Base-by-base conservation (phyloP, 2,329 filamentous ascomycete genomes). In the Trichothecium sympodiale region DNA sequence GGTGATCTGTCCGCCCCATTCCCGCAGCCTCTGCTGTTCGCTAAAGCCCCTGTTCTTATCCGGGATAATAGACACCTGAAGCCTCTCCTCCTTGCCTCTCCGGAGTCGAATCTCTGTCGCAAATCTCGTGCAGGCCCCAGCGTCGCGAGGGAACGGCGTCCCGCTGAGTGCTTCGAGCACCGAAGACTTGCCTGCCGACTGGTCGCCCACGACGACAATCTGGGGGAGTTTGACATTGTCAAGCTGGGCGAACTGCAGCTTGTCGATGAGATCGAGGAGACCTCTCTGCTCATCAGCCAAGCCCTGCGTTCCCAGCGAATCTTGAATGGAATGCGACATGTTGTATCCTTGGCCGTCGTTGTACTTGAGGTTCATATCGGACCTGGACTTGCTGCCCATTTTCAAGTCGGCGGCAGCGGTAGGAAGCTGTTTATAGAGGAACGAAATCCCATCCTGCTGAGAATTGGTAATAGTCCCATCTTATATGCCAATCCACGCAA, bases 121-220 rank as follows among this genome's bases (percentile, higher is more conserved):
- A 40, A 77, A 79, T 14, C 74, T 61, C 0, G 76, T 80, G 44
- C 75, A 80, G 2, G 76, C 62, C 32, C 66, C 71, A 34, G 71
- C 71, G 41, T 73, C 71, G 37, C 69, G 60, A 0, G 74, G 76
- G 31, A 80, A 80, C 0, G 68, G 66, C 8, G 76, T 73, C 17
- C 72, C 71, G 0, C 73, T 77, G 27, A 80, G 61, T n/a, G 74
- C 73, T 46, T 78, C 74, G 3, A 80, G 63, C 2, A 77, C 71
- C 4, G 74, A 78, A 44, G 69, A 76, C 52, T 80, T 80, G 15
- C 76, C 76, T 5, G 72, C 69, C 2, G 72, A 77, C 52, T 79
- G 74, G 48, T 79, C 73, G 20, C 75, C 74, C 25, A 76, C 75
- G 17, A 79, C 74, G 32, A 79, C 73, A 26, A 80, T 71, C 46